These are phyloP conservation scores for Diaporthe humulicola DNA, from an alignment of 2,329 filamentous ascomycete species.

Conservation along the genomic window DNA sequence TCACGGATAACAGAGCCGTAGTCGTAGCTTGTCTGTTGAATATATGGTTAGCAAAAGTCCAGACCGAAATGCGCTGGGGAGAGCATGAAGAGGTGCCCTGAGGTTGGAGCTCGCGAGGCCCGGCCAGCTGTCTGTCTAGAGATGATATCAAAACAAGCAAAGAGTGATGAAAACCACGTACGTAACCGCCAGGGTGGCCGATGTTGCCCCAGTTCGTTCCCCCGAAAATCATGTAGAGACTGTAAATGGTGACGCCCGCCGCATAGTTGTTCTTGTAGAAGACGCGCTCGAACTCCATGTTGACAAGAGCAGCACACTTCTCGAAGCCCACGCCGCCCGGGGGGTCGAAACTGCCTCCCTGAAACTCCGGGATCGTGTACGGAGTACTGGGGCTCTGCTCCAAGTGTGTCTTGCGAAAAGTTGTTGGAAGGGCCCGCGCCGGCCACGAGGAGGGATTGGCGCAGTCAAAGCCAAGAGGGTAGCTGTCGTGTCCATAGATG, in stretches of 20 bases:
- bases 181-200: conserved; percentile 75
- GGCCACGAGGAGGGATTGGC: conserved; percentile 75
- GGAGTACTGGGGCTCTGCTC: conserved; percentile 75
- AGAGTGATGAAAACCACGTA: not conserved
- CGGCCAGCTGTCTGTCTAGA: too few relatives aligned
- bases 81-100: too few relatives aligned
- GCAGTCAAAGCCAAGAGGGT: conserved; percentile 74
- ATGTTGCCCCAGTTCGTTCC: conserved; percentile 90
- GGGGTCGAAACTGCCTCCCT: conserved; percentile 77
- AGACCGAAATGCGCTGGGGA: not conserved
- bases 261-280: conserved; percentile 84
- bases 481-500: conserved; percentile 74
- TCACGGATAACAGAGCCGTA: conserved; percentile 55
- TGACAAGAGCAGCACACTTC: conserved; percentile 74
- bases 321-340: conserved; percentile 82
- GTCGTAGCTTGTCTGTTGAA: conserved; percentile 62
- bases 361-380: conserved; percentile 63
- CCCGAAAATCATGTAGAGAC: conserved; percentile 76
- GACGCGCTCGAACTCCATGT: conserved; percentile 80
- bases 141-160: not conserved
- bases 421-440: conserved; percentile 65
- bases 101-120: not conserved
- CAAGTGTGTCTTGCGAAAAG: conserved; percentile 66
- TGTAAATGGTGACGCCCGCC: conserved; percentile 76
- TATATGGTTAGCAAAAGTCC: not conserved